Evolutionary conservation across 345 rosid genomes (phyloP), one percentile per base, ranked within the genome.

Genomic region (Reutealis trisperma): DNA sequence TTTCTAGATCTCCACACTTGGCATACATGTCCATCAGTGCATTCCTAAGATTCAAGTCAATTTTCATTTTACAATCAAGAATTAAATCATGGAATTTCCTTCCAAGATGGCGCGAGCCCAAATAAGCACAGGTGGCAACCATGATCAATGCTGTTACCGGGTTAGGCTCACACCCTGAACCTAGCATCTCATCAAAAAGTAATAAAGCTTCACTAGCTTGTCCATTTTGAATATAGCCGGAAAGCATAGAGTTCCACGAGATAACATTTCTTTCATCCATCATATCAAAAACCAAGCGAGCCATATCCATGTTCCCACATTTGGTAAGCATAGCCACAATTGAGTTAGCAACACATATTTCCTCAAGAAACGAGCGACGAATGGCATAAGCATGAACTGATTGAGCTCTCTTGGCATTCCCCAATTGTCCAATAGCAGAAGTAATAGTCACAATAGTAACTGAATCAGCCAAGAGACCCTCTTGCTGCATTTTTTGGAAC

Each of bases 181-280:
- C 77, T 37, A 70, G 69, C 92, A 87, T 87, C 63, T 85, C 85
- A 69, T 85, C 78, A 63, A 87, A 90, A 69, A 87, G 84, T 2
- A 77, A 45, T 49, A 88, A 79, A 32, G 94, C 88, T 85, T 84
- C 85, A 63, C 84, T 84, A 8, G 90, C 87, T 72, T 75, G 87
- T 52, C 90, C 91, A 75, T 83, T 88, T 70, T 87, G 90, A 27
- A 80, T 71, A 55, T 87, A 90, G 21, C 90, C 86, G 0, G 90
- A 85, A 77, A 88, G 90, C 89, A 88, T 79, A 32, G 90, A 77
- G 73, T 90, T 90, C 92, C 92, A 89, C 8, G 89, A 82, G 71
- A 87, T 83, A 8, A 64, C 84, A 63, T 90, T 86, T 81, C 81
- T 87, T 68, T 70, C 61, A 15, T 72, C 70, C 84, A 90, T 86